Conservation (phyloP, 805 yeast genomes). For the Yueomyces sinensis region DNA sequence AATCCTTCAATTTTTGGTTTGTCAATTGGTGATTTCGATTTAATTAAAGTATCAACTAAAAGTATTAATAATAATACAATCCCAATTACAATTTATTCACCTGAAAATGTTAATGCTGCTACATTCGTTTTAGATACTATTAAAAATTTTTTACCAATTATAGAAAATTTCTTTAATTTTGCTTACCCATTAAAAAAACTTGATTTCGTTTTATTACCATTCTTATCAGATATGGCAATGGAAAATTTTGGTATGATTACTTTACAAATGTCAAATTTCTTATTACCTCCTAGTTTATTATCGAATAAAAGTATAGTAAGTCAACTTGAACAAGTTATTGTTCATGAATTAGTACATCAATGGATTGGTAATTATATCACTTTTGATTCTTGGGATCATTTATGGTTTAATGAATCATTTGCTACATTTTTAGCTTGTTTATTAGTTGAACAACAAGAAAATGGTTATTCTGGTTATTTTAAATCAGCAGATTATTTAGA, state of each 20-base stretch:
- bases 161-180: conserved; percentile 32
- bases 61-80: conserved; percentile 11
- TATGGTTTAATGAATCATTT: conserved; percentile 70
- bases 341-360: conserved; percentile 68
- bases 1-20: conserved; percentile 55
- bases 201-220: conserved; percentile 58
- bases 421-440: conserved; percentile 61
- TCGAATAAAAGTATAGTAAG: conserved; percentile 15
- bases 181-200: conserved; percentile 49
- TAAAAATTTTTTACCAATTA: conserved; percentile 32
- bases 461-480: conserved; percentile 13
- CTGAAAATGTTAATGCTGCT: conserved; percentile 33
- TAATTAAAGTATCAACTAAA: conserved; percentile 23
- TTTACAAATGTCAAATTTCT: conserved; percentile 37
- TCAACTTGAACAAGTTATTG: conserved; percentile 41
- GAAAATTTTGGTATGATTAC: conserved; percentile 67
- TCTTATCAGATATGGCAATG: conserved; percentile 65
- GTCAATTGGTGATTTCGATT: conserved; percentile 54
- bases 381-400: conserved; percentile 51
- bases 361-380: conserved; percentile 64
- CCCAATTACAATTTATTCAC: conserved; percentile 44
- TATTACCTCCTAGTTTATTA: conserved; percentile 25
- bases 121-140: conserved; percentile 38
- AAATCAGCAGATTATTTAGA: conserved; percentile 11
- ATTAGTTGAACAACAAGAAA: conserved; percentile 25